phyloP scores from a whole-genome alignment of 768 basidiomycete species.

The Boletus huronensis region DNA sequence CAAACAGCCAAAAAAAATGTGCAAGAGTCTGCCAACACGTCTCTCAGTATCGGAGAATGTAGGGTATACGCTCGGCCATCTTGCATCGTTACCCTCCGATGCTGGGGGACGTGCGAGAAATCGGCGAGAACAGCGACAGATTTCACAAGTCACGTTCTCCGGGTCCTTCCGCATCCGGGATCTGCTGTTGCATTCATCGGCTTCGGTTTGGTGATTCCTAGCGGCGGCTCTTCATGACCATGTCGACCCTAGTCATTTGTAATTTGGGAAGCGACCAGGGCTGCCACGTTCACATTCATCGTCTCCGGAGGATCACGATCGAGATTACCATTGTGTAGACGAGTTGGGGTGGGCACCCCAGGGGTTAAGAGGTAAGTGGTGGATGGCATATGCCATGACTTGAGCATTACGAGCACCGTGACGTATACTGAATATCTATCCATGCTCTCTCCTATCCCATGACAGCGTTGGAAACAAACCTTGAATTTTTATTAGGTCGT shows the following conservation, averaged over 20 bases:
- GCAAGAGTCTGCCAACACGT: not conserved
- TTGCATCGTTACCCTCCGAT: not conserved
- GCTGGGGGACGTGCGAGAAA: not conserved
- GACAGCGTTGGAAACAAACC: not conserved
- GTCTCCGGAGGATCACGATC: not conserved
- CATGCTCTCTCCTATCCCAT: not conserved
- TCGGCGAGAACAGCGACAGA: not conserved
- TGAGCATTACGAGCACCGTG: not conserved
- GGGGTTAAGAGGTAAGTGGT: not conserved
- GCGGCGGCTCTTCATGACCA: not conserved
- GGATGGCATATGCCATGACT: not conserved
- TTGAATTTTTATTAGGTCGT: not conserved
- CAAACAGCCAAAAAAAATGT: not conserved
- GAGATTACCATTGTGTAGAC: not conserved
- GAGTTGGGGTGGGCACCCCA: not conserved
- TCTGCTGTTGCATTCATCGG: not conserved
- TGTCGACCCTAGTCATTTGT: not conserved
- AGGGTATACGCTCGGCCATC: not conserved
- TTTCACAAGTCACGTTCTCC: not conserved
- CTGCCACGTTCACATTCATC: not conserved
- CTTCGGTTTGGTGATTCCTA: not conserved
- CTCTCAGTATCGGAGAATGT: not conserved
- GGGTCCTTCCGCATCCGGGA: conserved; percentile 5
- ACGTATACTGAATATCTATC: not conserved
- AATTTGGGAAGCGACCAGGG: conserved; percentile 3